Conservation (phyloP, 2,329 filamentous ascomycete species). For the Arthrinium puccinioides region DNA sequence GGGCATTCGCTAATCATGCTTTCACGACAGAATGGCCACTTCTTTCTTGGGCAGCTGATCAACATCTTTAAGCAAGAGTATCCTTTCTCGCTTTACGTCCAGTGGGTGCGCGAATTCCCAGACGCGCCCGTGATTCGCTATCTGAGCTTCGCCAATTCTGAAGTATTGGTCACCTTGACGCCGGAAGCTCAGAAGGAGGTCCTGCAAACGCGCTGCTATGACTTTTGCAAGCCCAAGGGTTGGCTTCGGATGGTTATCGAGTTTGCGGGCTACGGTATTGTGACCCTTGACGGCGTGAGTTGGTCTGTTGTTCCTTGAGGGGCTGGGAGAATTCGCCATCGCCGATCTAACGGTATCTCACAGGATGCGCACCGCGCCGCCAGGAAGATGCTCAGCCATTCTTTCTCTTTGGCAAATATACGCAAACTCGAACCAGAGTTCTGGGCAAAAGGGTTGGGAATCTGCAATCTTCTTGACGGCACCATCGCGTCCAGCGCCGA, state of each 20-base stretch:
- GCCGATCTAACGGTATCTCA: too few relatives aligned
- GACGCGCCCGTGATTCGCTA: conserved; percentile 19
- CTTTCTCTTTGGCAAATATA: conserved; percentile 24
- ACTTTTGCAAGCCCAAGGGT: conserved; percentile 19
- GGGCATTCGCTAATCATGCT: background rate
- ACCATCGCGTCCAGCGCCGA: background rate
- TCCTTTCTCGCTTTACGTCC: conserved; percentile 10
- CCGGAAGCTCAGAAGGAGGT: conserved; percentile 16
- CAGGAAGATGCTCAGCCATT: conserved; percentile 21
- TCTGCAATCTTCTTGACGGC: conserved; percentile 13
- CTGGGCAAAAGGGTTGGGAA: conserved; percentile 23
- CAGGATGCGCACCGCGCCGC: conserved; percentile 26
- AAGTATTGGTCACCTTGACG: conserved; percentile 17
- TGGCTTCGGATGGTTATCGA: conserved; percentile 14
- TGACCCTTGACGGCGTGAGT: conserved; percentile 28
- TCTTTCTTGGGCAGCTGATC: conserved; percentile 13
- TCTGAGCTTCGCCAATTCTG: conserved; percentile 16
- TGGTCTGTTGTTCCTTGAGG: too few relatives aligned
- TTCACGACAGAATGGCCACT: conserved; percentile 10
- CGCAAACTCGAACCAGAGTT: conserved; percentile 27
- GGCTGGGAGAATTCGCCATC: too few relatives aligned
- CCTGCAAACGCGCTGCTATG: conserved; percentile 20
- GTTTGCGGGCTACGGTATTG: conserved; percentile 21
- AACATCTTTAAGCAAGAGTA: conserved; percentile 9
- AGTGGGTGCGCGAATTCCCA: conserved; percentile 17